These are phyloP conservation scores for Gynostemma pentaphyllum DNA, from an alignment of 306 rosid genomes.

Conservation along the genomic window DNA sequence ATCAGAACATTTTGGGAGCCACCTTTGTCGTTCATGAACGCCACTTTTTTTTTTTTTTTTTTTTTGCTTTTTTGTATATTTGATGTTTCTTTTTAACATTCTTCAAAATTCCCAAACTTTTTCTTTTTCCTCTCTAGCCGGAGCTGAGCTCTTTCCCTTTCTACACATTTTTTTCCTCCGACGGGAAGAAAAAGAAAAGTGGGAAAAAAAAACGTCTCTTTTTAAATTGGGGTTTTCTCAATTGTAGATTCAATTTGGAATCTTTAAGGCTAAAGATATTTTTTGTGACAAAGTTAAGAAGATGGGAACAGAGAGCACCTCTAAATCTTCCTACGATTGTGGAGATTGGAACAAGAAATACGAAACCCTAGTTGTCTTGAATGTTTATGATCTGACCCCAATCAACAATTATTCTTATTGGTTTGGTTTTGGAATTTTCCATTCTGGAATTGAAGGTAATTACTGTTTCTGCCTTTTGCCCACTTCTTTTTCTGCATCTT, in stretches of 20 bases:
- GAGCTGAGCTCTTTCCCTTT: constrained; percentile 15
- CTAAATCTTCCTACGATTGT: constrained; percentile 23
- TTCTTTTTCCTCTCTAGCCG: constrained; percentile 6
- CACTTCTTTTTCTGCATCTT: background rate
- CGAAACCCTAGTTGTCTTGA: constrained; percentile 40
- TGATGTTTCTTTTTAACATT: background rate
- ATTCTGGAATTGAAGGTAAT: constrained; percentile 90
- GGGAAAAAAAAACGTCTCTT: background rate
- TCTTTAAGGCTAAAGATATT: background rate
- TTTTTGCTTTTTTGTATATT: background rate
- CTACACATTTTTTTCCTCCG: constrained; percentile 2
- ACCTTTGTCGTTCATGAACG: background rate
- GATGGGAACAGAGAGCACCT: constrained; percentile 52
- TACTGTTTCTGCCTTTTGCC: background rate
- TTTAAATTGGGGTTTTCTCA: constrained; percentile 10
- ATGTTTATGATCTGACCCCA: constrained; percentile 92
- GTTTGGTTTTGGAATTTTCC: constrained; percentile 88
- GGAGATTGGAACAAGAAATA: constrained; percentile 13
- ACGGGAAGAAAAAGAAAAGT: constrained; percentile 16
- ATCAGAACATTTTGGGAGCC: constrained; percentile 5
- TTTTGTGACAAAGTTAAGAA: background rate
- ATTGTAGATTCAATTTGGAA: background rate
- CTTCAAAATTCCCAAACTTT: constrained; percentile 7
- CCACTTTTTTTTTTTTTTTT: background rate
- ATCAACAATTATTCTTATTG: constrained; percentile 62